A percentile compares a stretch with the other conserved stretches of the same genome.
Conservation (phyloP, 2,329 filamentous ascomycete genomes). For the Cryoendolithus antarcticus region DNA sequence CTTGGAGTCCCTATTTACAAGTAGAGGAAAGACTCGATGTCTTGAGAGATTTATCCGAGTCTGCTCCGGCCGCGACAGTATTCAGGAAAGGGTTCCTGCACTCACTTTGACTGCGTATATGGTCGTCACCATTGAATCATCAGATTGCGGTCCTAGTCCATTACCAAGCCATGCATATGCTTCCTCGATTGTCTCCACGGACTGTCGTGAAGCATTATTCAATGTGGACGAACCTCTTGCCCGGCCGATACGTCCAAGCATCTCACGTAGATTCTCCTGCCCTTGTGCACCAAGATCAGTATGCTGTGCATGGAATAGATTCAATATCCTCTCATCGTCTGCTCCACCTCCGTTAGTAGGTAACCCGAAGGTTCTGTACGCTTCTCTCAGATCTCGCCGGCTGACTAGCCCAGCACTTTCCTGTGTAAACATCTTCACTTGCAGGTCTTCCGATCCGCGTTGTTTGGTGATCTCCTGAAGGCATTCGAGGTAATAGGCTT, state of each 20-base stretch:
- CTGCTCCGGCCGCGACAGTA: not conserved
- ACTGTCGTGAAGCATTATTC: slow-evolving; percentile 43
- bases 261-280: slow-evolving; percentile 43
- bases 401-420: slow-evolving; percentile 47
- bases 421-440: slow-evolving; percentile 44
- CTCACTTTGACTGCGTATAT: slow-evolving; percentile 45
- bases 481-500: slow-evolving; percentile 52
- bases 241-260: slow-evolving; percentile 48
- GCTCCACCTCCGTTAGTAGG: slow-evolving; percentile 31
- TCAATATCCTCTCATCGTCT: slow-evolving; percentile 50
- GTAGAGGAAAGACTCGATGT: no score
- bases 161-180: slow-evolving; percentile 51
- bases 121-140: slow-evolving; percentile 47
- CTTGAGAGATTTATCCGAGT: not conserved
- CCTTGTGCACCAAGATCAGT: slow-evolving; percentile 39
- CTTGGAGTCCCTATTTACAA: no score
- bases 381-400: slow-evolving; percentile 42
- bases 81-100: not conserved
- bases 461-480: slow-evolving; percentile 47
- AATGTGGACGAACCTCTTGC: slow-evolving; percentile 46
- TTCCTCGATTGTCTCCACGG: slow-evolving; percentile 48
- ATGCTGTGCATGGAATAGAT: slow-evolving; percentile 47
- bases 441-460: slow-evolving; percentile 44
- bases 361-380: slow-evolving; percentile 48
- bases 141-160: slow-evolving; percentile 27